A percentile compares a stretch with the other conserved stretches of the same genome.
These are phyloP conservation scores for Thielaviopsis euricoi DNA, from an alignment of 2,329 filamentous ascomycete genomes.

Conservation along the genomic window DNA sequence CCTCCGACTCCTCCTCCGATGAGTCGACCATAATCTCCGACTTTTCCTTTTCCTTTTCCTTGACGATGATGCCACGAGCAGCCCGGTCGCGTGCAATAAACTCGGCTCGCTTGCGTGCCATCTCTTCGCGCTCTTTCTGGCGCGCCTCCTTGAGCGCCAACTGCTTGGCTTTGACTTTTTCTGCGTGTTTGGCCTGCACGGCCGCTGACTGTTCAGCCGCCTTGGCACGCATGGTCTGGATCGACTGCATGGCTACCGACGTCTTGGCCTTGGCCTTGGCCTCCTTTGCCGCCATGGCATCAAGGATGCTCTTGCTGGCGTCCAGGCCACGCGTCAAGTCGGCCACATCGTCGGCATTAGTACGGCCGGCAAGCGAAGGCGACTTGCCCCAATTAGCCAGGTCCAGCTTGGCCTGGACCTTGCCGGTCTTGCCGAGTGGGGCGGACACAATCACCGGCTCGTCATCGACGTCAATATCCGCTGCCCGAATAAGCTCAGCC, in stretches of 20 bases:
- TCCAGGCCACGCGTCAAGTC: conserved; percentile 31
- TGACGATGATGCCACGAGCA: conserved; percentile 22
- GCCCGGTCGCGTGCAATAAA: conserved; percentile 50
- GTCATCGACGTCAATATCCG: conserved; percentile 41
- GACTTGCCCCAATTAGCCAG: conserved; percentile 34
- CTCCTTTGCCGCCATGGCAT: conserved; percentile 26
- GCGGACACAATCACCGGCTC: conserved; percentile 8
- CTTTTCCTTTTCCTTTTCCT: conserved; percentile 11
- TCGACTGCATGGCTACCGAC: conserved; percentile 10
- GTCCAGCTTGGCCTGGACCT: conserved; percentile 45
- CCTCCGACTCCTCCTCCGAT: conserved; percentile 46
- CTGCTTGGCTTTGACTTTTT: conserved; percentile 15
- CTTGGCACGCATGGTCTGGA: conserved; percentile 8
- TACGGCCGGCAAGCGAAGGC: conserved; percentile 17
- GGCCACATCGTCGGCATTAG: conserved; percentile 30
- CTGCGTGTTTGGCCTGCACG: conserved; percentile 15
- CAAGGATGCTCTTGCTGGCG: conserved; percentile 27
- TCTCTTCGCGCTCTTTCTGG: conserved; percentile 57
- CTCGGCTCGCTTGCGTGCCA: conserved; percentile 54
- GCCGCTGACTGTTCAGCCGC: conserved; percentile 9
- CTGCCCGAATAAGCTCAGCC: conserved; percentile 55
- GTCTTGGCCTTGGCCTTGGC: conserved; percentile 17
- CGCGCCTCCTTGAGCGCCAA: conserved; percentile 50
- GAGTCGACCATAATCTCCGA: conserved; percentile 77
- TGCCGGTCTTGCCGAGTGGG: conserved; percentile 18